A percentile compares a stretch with the other conserved stretches of the same genome.
These are phyloP conservation scores for Nitzschia putrida DNA, from an alignment of 108 stramenopile genomes.

Conservation along the genomic window DNA sequence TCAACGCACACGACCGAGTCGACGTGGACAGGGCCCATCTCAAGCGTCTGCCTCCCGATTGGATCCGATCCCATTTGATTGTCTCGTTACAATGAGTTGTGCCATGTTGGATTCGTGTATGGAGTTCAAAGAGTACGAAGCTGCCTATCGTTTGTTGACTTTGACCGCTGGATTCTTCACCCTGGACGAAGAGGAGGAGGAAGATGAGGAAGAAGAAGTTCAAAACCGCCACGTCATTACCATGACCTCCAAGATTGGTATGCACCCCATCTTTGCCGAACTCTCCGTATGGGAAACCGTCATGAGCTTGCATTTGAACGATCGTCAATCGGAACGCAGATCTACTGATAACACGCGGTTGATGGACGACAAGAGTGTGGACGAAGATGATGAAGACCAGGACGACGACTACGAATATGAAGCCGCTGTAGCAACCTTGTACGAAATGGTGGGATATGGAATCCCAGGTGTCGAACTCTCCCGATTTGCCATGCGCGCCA, in stretches of 20 bases:
- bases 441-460: conserved; percentile 88
- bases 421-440: conserved; percentile 80
- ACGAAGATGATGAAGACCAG: conserved; percentile 44
- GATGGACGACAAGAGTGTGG: conserved; percentile 21
- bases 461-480: conserved; percentile 82
- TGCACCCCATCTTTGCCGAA: conserved; percentile 82
- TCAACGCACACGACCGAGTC: conserved; percentile 39
- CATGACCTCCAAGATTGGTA: conserved; percentile 74
- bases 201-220: conserved; percentile 18
- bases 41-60: conserved; percentile 60
- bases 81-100: conserved; percentile 71
- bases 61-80: conserved; percentile 66
- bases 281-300: conserved; percentile 79
- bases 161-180: conserved; percentile 79
- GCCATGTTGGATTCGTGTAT: conserved; percentile 82
- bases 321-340: conserved; percentile 30
- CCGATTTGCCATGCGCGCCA: conserved; percentile 69
- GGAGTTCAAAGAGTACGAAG: conserved; percentile 74
- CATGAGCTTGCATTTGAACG: conserved; percentile 56
- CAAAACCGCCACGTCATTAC: conserved; percentile 38
- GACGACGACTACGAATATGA: conserved; percentile 69
- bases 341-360: conserved; percentile 14
- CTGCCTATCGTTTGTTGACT: conserved; percentile 72
- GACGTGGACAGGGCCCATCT: conserved; percentile 33
- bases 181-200: conserved; percentile 21